phyloP scores from a whole-genome alignment of 1,284 basidiomycete species.

The Pholiota adiposa region DNA sequence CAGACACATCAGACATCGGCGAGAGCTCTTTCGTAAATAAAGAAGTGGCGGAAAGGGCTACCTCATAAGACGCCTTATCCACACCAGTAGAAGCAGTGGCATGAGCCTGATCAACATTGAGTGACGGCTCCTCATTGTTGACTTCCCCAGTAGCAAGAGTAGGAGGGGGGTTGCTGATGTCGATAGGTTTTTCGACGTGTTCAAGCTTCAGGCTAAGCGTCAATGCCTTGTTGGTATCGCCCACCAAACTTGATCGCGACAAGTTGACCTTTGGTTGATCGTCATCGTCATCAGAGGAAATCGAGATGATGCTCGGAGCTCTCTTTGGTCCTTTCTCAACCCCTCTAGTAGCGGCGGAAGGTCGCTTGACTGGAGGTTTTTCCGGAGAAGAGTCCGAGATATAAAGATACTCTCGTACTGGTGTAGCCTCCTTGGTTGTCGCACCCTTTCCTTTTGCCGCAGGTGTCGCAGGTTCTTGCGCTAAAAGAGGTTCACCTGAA shows the following conservation, averaged over 20 bases:
- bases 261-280: neutral
- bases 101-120: neutral
- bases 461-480: neutral
- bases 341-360: neutral
- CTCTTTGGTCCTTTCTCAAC: neutral
- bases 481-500: neutral
- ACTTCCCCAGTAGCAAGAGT: neutral
- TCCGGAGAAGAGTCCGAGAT: conserved; percentile 6
- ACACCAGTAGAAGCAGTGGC: neutral
- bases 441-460: neutral
- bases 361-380: neutral
- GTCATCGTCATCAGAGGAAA: conserved; percentile 14
- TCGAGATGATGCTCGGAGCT: conserved; percentile 12
- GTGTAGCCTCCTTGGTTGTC: neutral
- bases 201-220: too few relatives aligned
- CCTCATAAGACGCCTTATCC: neutral
- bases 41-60: neutral
- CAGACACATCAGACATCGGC: conserved; percentile 4
- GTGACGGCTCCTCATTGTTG: neutral
- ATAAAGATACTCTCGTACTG: neutral
- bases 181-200: neutral
- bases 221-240: neutral
- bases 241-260: neutral
- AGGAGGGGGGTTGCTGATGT: neutral
- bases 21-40: conserved; percentile 2